Percentiles rank a stretch among this genome's conserved stretches.
Conservation (phyloP, 768 basidiomycete species). For the Gyrodon lividus region DNA sequence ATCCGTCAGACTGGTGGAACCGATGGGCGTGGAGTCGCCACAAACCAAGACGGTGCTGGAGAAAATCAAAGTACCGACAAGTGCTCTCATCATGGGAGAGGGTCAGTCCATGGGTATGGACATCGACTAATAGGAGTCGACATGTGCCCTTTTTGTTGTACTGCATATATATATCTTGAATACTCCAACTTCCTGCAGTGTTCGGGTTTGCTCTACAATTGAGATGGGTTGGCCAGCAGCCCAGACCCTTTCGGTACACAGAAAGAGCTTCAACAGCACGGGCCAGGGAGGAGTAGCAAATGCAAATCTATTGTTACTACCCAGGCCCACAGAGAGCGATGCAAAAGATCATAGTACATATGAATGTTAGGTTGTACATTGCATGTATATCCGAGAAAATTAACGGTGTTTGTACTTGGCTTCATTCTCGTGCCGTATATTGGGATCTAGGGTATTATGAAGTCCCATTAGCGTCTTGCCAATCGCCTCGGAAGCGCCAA, state of each 20-base stretch:
- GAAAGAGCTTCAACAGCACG: too few relatives aligned
- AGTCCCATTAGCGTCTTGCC: conserved; percentile 93
- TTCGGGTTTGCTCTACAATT: too few relatives aligned
- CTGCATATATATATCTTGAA: not conserved
- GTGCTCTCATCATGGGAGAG: conserved; percentile 78
- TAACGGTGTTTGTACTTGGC: conserved; percentile 91
- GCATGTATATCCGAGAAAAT: conserved; percentile 16
- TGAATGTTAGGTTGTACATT: conserved; percentile 23
- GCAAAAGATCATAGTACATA: conserved; percentile 1
- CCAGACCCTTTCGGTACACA: too few relatives aligned
- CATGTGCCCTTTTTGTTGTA: not conserved
- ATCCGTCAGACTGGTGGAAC: conserved; percentile 67
- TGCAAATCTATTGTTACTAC: too few relatives aligned
- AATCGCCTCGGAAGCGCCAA: conserved; percentile 95
- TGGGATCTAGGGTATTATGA: conserved; percentile 90
- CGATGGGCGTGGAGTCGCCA: conserved; percentile 44
- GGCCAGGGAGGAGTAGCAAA: too few relatives aligned
- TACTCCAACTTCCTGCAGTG: too few relatives aligned
- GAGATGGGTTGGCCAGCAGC: too few relatives aligned
- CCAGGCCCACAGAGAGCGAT: too few relatives aligned
- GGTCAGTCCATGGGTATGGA: conserved; percentile 93
- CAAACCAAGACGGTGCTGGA: conserved; percentile 57
- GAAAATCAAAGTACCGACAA: conserved; percentile 73
- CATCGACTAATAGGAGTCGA: conserved; percentile 49
- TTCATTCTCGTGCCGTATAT: conserved; percentile 75